phyloP scores from a whole-genome alignment of 1,139 yeast genomes.

The Pichia sp. region DNA sequence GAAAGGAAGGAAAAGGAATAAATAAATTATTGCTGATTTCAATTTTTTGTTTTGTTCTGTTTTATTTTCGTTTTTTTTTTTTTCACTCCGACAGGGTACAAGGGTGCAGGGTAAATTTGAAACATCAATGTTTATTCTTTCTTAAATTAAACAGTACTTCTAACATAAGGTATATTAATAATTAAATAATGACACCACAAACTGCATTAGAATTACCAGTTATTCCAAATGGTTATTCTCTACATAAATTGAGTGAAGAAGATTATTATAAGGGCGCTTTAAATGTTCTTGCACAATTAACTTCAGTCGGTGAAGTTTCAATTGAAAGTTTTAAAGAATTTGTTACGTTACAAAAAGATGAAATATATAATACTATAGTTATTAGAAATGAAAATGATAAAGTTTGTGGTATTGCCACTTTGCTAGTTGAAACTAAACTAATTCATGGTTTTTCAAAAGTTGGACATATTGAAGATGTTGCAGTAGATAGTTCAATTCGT shows the following conservation, averaged over 20 bases:
- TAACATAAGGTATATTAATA: too few relatives aligned
- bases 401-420: conserved; percentile 44
- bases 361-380: conserved; percentile 51
- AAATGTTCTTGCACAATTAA: conserved; percentile 47
- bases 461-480: conserved; percentile 94
- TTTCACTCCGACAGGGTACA: too few relatives aligned
- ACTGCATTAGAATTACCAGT: conserved; percentile 20
- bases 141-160: too few relatives aligned
- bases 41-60: too few relatives aligned
- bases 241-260: neutral
- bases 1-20: too few relatives aligned
- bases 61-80: too few relatives aligned
- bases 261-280: conserved; percentile 38
- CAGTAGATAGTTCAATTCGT: conserved; percentile 69
- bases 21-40: too few relatives aligned
- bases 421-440: conserved; percentile 54
- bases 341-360: conserved; percentile 25
- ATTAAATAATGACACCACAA: too few relatives aligned
- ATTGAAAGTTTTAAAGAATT: conserved; percentile 33
- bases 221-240: conserved; percentile 46
- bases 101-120: too few relatives aligned
- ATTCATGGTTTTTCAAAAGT: conserved; percentile 78
- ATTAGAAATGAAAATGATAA: conserved; percentile 29
- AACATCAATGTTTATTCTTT: too few relatives aligned
- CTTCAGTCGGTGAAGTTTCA: conserved; percentile 53